These are phyloP conservation scores for Tillandsia fasciculata DNA, from an alignment of 176 grass and related monocot genomes.

Conservation along the genomic window DNA sequence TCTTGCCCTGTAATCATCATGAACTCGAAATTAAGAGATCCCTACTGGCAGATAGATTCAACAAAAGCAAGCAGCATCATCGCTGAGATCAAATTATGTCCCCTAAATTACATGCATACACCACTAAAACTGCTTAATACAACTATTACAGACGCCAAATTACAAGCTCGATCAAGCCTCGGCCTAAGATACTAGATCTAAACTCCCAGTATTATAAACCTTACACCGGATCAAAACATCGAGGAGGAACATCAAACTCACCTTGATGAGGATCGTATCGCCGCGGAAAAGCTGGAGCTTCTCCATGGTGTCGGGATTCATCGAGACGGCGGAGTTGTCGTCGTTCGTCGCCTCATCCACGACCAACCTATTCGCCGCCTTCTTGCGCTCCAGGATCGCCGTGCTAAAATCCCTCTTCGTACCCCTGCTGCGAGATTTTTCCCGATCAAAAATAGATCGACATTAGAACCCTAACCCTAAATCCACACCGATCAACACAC, in stretches of 20 bases:
- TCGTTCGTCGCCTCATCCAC: slow-evolving; percentile 36
- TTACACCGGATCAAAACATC: neutral
- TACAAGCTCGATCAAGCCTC: neutral
- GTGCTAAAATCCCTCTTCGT: slow-evolving; percentile 34
- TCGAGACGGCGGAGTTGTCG: slow-evolving; percentile 31
- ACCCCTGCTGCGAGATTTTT: slow-evolving; percentile 17
- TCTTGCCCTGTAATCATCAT: slow-evolving; percentile 35
- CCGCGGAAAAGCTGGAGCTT: slow-evolving; percentile 36
- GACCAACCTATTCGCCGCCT: slow-evolving; percentile 39
- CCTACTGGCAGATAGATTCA: neutral
- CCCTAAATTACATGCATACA: neutral
- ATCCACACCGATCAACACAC: neutral
- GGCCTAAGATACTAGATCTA: neutral
- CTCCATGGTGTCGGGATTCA: slow-evolving; percentile 51
- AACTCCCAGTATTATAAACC: neutral
- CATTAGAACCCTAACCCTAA: neutral
- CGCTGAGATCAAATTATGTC: neutral
- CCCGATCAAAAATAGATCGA: neutral
- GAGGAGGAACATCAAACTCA: neutral
- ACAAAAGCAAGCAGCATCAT: neutral
- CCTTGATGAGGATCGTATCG: slow-evolving; percentile 47
- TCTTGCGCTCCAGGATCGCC: slow-evolving; percentile 41
- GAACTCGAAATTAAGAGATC: neutral
- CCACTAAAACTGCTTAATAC: no score
- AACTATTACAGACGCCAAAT: no score